Evolutionary conservation across 2,329 filamentous ascomycete genomes (phyloP).

Genomic region (Stachybotrys chartarum): DNA sequence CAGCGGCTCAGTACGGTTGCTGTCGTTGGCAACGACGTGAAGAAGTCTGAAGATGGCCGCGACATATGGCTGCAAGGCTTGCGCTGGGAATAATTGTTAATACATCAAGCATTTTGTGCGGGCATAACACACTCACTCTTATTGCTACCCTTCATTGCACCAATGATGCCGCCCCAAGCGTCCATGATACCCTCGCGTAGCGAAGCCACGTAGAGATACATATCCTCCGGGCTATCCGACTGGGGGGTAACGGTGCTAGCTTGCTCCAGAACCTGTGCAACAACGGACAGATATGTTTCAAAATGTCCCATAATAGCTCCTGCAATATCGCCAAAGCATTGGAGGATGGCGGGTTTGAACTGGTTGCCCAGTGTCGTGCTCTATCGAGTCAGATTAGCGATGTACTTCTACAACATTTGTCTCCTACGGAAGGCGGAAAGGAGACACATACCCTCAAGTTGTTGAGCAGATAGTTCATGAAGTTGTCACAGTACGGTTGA

Average conservation of each 20-base stretch:
- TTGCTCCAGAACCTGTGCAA: slow-evolving; percentile 90
- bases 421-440: background rate
- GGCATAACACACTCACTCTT: slow-evolving; percentile 54
- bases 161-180: slow-evolving; percentile 94
- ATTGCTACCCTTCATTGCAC: slow-evolving; percentile 78
- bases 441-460: slow-evolving; percentile 64
- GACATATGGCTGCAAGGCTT: slow-evolving; percentile 69
- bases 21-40: slow-evolving; percentile 70
- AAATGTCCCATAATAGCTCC: slow-evolving; percentile 89
- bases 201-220: slow-evolving; percentile 93
- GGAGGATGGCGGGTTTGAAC: slow-evolving; percentile 95
- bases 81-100: slow-evolving; percentile 38
- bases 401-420: too few species aligned
- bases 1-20: slow-evolving; percentile 83
- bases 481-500: slow-evolving; percentile 91
- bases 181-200: slow-evolving; percentile 98
- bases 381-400: slow-evolving; percentile 28
- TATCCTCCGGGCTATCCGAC: slow-evolving; percentile 80
- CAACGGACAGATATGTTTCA: slow-evolving; percentile 85
- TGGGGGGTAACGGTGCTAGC: slow-evolving; percentile 75
- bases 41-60: slow-evolving; percentile 83
- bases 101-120: background rate
- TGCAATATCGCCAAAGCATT: slow-evolving; percentile 97
- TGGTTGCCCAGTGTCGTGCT: slow-evolving; percentile 85
- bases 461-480: slow-evolving; percentile 96